A percentile compares a stretch with the other conserved stretches of the same genome.
phyloP scores from a whole-genome alignment of 352 stramenopile genomes.

The Albugo candida region DNA sequence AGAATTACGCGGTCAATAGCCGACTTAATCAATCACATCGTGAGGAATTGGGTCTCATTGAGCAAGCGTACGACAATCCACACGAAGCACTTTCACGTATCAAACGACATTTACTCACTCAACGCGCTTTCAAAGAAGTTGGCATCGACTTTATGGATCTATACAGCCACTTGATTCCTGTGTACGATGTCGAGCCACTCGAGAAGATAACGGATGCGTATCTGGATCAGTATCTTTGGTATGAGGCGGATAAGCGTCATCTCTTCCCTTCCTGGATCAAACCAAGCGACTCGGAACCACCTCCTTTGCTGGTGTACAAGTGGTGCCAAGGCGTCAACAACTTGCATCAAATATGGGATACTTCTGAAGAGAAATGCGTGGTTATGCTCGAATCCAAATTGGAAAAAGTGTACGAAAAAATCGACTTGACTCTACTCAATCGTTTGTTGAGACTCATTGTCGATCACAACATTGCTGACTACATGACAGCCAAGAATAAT shows the following conservation, averaged over 20 bases:
- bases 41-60: conserved; percentile 97
- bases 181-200: conserved; percentile 98
- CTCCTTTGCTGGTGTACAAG: conserved; percentile 98
- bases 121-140: conserved; percentile 99
- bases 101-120: conserved; percentile 97
- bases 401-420: conserved; percentile 99
- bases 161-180: conserved; percentile 96
- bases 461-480: conserved; percentile 99
- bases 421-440: conserved; percentile 98
- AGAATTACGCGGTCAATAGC: conserved; percentile 95
- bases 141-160: conserved; percentile 99
- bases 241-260: conserved; percentile 98
- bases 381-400: conserved; percentile 98
- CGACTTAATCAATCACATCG: conserved; percentile 94
- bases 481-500: conserved; percentile 99
- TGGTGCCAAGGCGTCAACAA: conserved; percentile 99
- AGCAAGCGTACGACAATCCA: conserved; percentile 99
- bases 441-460: conserved; percentile 95
- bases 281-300: conserved; percentile 96
- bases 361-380: conserved; percentile 94
- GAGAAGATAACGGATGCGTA: conserved; percentile 99
- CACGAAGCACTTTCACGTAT: conserved; percentile 96
- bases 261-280: conserved; percentile 99
- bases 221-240: conserved; percentile 99
- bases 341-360: conserved; percentile 96